These are phyloP conservation scores for Leucaena leucocephala DNA, from an alignment of 306 rosid genomes.

Conservation along the genomic window DNA sequence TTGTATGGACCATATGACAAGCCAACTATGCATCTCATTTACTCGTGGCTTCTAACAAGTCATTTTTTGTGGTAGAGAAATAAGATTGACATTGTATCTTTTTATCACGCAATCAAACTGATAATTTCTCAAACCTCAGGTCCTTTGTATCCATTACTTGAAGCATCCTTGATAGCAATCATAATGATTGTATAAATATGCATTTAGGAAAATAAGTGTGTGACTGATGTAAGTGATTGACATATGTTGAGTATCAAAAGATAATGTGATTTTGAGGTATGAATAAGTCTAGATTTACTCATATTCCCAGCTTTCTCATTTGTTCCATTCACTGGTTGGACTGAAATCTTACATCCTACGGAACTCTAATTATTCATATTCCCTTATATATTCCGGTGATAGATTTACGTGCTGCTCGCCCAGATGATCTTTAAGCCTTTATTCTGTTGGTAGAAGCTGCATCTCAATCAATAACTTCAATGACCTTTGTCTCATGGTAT, in stretches of 20 bases:
- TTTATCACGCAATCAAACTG: background rate
- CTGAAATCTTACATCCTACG: background rate
- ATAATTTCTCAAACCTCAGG: background rate
- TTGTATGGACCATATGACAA: background rate
- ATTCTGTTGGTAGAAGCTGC: background rate
- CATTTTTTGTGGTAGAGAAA: slow-evolving; percentile 14
- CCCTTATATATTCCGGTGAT: background rate
- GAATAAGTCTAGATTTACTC: background rate
- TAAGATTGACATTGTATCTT: background rate
- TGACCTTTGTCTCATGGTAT: background rate
- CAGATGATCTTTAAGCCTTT: background rate
- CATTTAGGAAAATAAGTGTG: background rate
- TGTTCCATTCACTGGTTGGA: background rate
- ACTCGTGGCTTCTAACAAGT: slow-evolving; percentile 12
- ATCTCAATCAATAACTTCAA: background rate
- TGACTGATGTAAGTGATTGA: background rate
- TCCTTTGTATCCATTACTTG: background rate
- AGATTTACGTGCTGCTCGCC: no score
- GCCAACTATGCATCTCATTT: slow-evolving; percentile 1
- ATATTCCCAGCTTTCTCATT: background rate
- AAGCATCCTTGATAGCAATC: slow-evolving; percentile 4
- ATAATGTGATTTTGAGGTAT: background rate
- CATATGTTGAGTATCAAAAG: background rate
- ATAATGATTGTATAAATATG: background rate
- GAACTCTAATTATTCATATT: background rate